Conservation (phyloP, 805 yeast species). For the Candida insectalens region DNA sequence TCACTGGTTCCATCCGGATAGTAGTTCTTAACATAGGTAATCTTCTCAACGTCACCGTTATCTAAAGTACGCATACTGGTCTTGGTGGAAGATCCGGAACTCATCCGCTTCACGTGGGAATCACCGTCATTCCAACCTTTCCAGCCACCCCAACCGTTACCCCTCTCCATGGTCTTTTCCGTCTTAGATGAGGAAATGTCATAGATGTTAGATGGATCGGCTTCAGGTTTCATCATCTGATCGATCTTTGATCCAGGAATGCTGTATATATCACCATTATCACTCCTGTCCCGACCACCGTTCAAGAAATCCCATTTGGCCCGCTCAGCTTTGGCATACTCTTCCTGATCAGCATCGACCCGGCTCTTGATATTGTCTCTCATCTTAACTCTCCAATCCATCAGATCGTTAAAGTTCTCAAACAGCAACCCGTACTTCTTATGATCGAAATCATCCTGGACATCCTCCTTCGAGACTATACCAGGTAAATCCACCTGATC, state of each 20-base stretch:
- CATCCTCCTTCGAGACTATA: slow-evolving; percentile 48
- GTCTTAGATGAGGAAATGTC: background rate
- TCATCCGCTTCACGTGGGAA: background rate
- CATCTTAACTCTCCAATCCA: slow-evolving; percentile 61
- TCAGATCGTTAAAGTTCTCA: slow-evolving; percentile 49
- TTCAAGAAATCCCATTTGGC: slow-evolving; percentile 17
- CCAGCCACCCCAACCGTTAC: background rate
- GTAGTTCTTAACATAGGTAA: slow-evolving; percentile 25
- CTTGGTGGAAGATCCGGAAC: slow-evolving; percentile 29
- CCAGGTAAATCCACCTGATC: slow-evolving; percentile 14
- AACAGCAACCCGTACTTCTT: slow-evolving; percentile 54
- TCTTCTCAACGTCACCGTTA: slow-evolving; percentile 34
- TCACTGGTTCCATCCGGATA: slow-evolving; percentile 35
- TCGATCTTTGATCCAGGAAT: background rate
- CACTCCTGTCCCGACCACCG: background rate
- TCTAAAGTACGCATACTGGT: slow-evolving; percentile 27
- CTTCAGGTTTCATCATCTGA: background rate
- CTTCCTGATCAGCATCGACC: slow-evolving; percentile 18
- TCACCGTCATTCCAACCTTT: background rate
- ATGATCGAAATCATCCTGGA: slow-evolving; percentile 28
- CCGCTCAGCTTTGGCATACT: slow-evolving; percentile 15
- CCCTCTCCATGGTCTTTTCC: background rate
- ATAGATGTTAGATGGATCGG: background rate
- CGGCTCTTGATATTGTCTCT: slow-evolving; percentile 32
- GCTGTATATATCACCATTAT: background rate